Conservation (phyloP, 306 rosid species). For the Adenanthera pavonina region DNA sequence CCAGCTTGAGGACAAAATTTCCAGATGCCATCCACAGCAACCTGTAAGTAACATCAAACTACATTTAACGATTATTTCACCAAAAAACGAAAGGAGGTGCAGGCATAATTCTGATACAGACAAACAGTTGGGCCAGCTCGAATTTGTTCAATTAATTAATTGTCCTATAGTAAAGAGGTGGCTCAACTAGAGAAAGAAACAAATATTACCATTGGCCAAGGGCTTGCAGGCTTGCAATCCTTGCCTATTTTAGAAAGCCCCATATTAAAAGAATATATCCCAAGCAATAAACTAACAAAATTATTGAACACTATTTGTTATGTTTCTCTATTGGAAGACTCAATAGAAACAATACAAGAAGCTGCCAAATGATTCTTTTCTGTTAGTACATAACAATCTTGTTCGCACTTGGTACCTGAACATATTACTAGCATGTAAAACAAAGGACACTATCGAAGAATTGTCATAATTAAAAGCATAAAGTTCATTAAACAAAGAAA, state of each 20-base stretch:
- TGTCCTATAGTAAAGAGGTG: slow-evolving; percentile 32
- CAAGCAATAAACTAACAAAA: neutral
- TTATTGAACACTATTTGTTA: neutral
- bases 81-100: slow-evolving; percentile 5
- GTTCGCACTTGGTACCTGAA: neutral
- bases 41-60: slow-evolving; percentile 51
- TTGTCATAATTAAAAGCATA: neutral
- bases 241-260: slow-evolving; percentile 1
- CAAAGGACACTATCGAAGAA: neutral
- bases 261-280: neutral
- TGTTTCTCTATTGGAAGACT: neutral
- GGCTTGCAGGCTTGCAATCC: slow-evolving; percentile 4
- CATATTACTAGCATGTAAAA: neutral
- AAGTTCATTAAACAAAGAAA: no score
- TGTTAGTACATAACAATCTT: neutral
- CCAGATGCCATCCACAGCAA: slow-evolving; percentile 95
- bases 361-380: neutral
- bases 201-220: slow-evolving; percentile 5
- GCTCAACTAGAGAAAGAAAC: slow-evolving; percentile 10
- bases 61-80: slow-evolving; percentile 9
- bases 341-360: neutral
- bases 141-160: slow-evolving; percentile 25
- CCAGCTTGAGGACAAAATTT: slow-evolving; percentile 85
- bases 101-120: slow-evolving; percentile 16
- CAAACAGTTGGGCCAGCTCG: slow-evolving; percentile 17